Conservation (phyloP, 345 rosid genomes). For the Microcos paniculata region DNA sequence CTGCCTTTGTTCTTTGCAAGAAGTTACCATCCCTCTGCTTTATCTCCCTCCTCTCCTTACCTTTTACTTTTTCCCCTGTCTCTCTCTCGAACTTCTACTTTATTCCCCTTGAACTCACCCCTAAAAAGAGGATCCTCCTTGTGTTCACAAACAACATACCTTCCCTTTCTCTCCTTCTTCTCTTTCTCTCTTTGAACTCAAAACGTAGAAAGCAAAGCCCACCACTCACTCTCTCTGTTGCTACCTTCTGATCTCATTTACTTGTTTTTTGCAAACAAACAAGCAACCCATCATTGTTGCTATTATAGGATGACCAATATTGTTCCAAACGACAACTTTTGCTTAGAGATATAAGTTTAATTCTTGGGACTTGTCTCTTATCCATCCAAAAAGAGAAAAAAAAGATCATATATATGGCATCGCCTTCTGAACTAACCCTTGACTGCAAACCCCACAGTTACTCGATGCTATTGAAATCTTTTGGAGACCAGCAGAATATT, state of each 20-base stretch:
- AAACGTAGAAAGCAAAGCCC: conserved; percentile 34
- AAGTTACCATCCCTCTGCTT: conserved; percentile 57
- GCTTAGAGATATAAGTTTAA: neutral
- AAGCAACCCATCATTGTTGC: neutral
- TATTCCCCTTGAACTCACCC: conserved; percentile 58
- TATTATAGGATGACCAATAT: conserved; percentile 25
- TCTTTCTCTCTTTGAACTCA: conserved; percentile 21
- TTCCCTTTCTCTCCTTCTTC: conserved; percentile 33
- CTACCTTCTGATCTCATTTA: neutral
- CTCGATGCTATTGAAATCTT: conserved; percentile 85
- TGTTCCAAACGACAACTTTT: conserved; percentile 12
- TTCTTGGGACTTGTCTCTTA: neutral
- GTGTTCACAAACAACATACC: conserved; percentile 56
- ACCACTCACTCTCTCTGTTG: conserved; percentile 31
- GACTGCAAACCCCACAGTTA: conserved; percentile 88
- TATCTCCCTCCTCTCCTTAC: conserved; percentile 19
- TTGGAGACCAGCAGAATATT: conserved; percentile 51
- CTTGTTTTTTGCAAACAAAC: conserved; percentile 24
- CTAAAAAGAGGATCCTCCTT: conserved; percentile 64
- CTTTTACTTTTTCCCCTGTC: conserved; percentile 38
- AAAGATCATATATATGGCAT: conserved; percentile 43
- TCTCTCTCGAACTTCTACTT: conserved; percentile 34
- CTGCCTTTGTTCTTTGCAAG: conserved; percentile 47
- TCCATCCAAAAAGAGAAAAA: neutral
- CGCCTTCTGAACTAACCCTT: conserved; percentile 74